Evolutionary conservation across 2,329 filamentous ascomycete species (phyloP).

Genomic region (Cordyceps farinosa): DNA sequence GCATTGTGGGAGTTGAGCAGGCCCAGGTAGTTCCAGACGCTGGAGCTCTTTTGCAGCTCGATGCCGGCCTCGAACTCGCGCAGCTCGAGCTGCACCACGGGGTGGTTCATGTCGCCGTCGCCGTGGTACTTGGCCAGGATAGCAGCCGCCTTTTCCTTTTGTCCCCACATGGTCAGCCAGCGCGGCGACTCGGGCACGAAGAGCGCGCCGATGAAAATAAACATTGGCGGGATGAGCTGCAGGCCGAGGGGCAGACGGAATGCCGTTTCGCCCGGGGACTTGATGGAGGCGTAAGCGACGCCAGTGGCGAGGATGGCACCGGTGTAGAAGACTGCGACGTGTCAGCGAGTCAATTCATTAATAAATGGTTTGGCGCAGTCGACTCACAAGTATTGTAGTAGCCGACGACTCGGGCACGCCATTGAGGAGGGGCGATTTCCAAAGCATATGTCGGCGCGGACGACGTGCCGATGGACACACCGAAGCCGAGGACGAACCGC

Average conservation of each 20-base stretch:
- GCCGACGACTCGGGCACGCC: constrained; percentile 42
- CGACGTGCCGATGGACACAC: constrained; percentile 39
- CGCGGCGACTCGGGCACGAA: constrained; percentile 42
- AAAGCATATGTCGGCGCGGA: constrained; percentile 39
- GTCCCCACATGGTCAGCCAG: constrained; percentile 38
- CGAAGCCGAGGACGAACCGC: constrained; percentile 55
- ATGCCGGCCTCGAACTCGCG: constrained; percentile 39
- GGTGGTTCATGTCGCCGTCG: constrained; percentile 29
- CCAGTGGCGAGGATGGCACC: constrained; percentile 54
- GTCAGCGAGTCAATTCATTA: too few species aligned
- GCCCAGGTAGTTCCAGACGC: constrained; percentile 52
- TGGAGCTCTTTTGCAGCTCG: constrained; percentile 39
- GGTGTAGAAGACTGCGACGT: constrained; percentile 34
- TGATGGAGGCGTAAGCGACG: constrained; percentile 48
- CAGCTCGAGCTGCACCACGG: constrained; percentile 39
- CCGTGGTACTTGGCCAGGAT: constrained; percentile 36
- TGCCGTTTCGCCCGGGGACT: constrained; percentile 32
- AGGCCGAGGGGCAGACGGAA: constrained; percentile 38
- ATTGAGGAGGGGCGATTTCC: constrained; percentile 52
- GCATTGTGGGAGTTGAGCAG: constrained; percentile 47
- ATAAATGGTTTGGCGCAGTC: not conserved
- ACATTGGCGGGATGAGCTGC: constrained; percentile 36
- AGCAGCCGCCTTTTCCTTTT: constrained; percentile 32
- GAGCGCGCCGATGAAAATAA: constrained; percentile 32
- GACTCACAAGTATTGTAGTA: constrained; percentile 38